Percentiles rank a stretch among this genome's conserved stretches.
These are phyloP conservation scores for Apocynum venetum DNA, from an alignment of 257 asterid species.

Conservation along the genomic window DNA sequence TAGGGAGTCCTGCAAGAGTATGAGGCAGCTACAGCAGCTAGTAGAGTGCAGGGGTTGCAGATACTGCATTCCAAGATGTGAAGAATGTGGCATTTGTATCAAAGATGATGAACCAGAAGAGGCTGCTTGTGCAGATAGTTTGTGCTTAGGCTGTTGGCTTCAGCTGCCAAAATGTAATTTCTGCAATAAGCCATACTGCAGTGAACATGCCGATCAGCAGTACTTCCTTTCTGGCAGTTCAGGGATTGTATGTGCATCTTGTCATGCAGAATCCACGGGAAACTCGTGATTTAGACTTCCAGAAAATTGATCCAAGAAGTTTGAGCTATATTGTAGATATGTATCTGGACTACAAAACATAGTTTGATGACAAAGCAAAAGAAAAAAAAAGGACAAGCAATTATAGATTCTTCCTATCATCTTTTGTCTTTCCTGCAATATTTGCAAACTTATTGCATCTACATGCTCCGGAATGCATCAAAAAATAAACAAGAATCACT, in stretches of 20 bases:
- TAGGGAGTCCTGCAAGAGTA: conserved; percentile 22
- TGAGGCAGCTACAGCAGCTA: conserved; percentile 15
- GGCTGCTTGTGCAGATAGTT: conserved; percentile 46
- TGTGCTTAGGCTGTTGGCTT: conserved; percentile 75
- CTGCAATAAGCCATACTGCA: conserved; percentile 76
- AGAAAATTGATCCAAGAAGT: neutral
- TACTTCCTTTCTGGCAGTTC: conserved; percentile 15
- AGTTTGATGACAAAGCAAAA: neutral
- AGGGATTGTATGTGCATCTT: conserved; percentile 49
- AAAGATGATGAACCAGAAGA: conserved; percentile 43
- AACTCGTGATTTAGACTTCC: neutral
- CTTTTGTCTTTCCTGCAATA: neutral
- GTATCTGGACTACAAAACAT: neutral
- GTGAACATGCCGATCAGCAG: conserved; percentile 40
- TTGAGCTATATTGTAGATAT: neutral
- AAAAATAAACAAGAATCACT: neutral
- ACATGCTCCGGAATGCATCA: neutral
- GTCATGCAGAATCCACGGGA: conserved; percentile 24
- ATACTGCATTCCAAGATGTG: conserved; percentile 54
- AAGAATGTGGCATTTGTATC: conserved; percentile 70
- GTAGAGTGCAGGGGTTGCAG: conserved; percentile 52
- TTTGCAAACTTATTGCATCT: neutral
- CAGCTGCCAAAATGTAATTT: conserved; percentile 64
- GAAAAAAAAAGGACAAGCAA: neutral
- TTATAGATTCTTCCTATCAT: neutral